Evolutionary conservation across 805 yeast species (phyloP).

Genomic region (Myxozyma monticola): DNA sequence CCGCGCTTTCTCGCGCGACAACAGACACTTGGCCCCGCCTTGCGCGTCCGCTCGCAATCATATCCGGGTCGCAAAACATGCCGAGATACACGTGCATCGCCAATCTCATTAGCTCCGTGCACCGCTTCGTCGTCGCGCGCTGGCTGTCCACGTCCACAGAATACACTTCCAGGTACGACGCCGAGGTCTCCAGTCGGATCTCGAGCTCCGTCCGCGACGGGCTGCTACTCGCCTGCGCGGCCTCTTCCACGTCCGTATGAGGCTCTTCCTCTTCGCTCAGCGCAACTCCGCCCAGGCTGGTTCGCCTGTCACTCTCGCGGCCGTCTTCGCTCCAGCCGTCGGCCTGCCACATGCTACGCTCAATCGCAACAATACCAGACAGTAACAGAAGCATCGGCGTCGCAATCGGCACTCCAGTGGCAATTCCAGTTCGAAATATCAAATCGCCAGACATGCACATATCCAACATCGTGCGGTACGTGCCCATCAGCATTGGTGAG

Average conservation of each 20-base stretch:
- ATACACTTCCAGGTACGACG: background rate
- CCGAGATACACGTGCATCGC: conserved; percentile 12
- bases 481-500: conserved; percentile 8
- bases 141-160: conserved; percentile 3
- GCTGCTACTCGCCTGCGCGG: too few species aligned
- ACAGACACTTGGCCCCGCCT: conserved; percentile 8
- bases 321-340: background rate
- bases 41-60: background rate
- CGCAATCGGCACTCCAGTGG: conserved; percentile 12
- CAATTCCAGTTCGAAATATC: conserved; percentile 11
- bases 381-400: conserved; percentile 16
- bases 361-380: conserved; percentile 11
- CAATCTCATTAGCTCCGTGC: conserved; percentile 14
- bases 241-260: too few species aligned
- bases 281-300: background rate
- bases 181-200: conserved; percentile 9
- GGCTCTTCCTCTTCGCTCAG: background rate
- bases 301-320: background rate
- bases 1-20: conserved; percentile 6
- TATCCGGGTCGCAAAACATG: conserved; percentile 10
- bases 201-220: too few species aligned
- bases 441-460: background rate
- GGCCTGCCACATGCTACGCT: conserved; percentile 9
- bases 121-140: conserved; percentile 10
- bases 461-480: conserved; percentile 16